Percentiles rank a stretch among this genome's conserved stretches.
Evolutionary conservation across 257 asterid species (phyloP).

Genomic region (Solanum dulcamara): DNA sequence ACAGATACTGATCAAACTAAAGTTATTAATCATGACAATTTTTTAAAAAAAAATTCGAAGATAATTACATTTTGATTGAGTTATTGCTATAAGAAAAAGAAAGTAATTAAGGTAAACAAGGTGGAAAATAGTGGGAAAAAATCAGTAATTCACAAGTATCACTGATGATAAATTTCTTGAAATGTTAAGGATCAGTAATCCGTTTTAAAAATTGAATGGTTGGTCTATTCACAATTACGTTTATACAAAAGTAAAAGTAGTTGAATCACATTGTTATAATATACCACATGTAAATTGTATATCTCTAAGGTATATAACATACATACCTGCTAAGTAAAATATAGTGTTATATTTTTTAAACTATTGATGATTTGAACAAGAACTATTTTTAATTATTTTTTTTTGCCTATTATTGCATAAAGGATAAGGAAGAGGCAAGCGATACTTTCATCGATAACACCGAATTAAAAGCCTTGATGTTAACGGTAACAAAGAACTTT

Average conservation of each 20-base stretch:
- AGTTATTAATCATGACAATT: too few relatives aligned
- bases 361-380: too few relatives aligned
- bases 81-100: too few relatives aligned
- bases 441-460: background rate
- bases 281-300: background rate
- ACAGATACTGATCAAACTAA: background rate
- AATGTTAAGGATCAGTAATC: background rate
- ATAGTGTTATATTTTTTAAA: background rate
- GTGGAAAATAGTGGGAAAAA: background rate
- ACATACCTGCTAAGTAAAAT: background rate
- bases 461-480: background rate
- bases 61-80: background rate
- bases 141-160: background rate
- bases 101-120: background rate
- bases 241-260: too few relatives aligned
- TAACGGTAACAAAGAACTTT: background rate
- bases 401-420: background rate
- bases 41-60: background rate
- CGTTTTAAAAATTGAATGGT: too few relatives aligned
- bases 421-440: background rate
- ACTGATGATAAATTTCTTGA: background rate
- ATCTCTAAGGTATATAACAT: background rate
- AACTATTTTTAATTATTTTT: too few relatives aligned
- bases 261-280: background rate
- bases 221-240: background rate